These are phyloP conservation scores for Adenanthera pavonina DNA, from an alignment of 306 rosid species.

Conservation along the genomic window DNA sequence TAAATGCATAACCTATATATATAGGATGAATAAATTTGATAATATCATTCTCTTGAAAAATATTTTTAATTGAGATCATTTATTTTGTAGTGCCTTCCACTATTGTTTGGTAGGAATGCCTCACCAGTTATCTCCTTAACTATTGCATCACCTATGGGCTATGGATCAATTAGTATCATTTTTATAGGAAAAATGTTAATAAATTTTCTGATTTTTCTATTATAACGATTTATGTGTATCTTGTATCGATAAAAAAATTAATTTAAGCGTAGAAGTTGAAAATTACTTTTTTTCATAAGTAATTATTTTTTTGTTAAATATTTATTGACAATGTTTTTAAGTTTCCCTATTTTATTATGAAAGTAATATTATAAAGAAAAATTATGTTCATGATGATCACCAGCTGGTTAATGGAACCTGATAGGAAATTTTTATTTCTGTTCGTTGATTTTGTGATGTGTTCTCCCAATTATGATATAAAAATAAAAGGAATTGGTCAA, in stretches of 20 bases:
- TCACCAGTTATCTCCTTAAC: too few relatives aligned
- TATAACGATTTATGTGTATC: too few relatives aligned
- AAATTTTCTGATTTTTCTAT: background rate
- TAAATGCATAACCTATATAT: background rate
- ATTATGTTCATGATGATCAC: background rate
- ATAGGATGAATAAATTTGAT: background rate
- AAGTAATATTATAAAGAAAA: background rate
- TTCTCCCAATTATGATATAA: background rate
- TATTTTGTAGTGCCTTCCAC: background rate
- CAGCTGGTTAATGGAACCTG: background rate
- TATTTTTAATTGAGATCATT: background rate
- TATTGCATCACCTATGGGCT: too few relatives aligned
- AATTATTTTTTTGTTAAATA: too few relatives aligned
- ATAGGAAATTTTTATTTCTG: background rate
- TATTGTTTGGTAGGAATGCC: background rate
- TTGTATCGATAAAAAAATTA: too few relatives aligned
- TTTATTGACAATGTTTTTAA: too few relatives aligned
- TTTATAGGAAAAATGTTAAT: background rate
- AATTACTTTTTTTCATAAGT: too few relatives aligned
- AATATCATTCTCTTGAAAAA: background rate
- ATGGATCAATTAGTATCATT: background rate
- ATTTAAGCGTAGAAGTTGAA: too few relatives aligned
- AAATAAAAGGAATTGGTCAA: conserved; percentile 28
- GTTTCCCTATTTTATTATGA: background rate
- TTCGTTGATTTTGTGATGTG: conserved; percentile 32